phyloP scores from a whole-genome alignment of 2,329 filamentous ascomycete genomes.

The Penicillium italicum region DNA sequence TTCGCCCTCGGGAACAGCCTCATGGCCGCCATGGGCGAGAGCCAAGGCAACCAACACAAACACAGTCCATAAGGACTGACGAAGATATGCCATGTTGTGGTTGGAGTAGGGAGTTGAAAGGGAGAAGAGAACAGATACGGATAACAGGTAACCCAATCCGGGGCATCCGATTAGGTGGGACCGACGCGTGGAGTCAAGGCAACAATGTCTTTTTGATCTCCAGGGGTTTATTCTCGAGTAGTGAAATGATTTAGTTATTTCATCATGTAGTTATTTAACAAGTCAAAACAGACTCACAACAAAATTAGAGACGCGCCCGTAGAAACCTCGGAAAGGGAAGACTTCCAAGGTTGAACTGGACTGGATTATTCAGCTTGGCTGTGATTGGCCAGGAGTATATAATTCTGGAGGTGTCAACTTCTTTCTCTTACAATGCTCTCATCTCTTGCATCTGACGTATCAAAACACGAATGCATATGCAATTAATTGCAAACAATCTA shows the following conservation, averaged over 20 bases:
- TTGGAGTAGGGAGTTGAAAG: background rate
- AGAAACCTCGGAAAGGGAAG: background rate
- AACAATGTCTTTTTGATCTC: background rate
- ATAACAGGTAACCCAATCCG: conserved; percentile 19
- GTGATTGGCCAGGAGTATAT: conserved; percentile 14
- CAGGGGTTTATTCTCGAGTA: background rate
- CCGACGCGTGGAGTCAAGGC: background rate
- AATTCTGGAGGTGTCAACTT: background rate
- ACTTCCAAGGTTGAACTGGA: too few species aligned
- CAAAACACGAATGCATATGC: background rate
- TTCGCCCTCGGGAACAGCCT: conserved; percentile 64
- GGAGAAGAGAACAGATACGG: conserved; percentile 11
- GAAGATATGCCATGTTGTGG: conserved; percentile 17
- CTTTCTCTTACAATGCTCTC: background rate
- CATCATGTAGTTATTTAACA: background rate
- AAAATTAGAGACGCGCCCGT: background rate
- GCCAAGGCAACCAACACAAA: conserved; percentile 29
- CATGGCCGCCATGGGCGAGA: conserved; percentile 53
- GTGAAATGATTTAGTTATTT: too few species aligned
- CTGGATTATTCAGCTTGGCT: conserved; percentile 19
- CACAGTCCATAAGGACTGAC: conserved; percentile 23
- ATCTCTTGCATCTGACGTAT: background rate
- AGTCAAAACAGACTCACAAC: background rate
- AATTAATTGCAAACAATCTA: background rate
- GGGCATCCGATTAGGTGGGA: conserved; percentile 19